Base-by-base conservation (phyloP, 768 basidiomycete genomes). In the Psilocybe cubensis region DNA sequence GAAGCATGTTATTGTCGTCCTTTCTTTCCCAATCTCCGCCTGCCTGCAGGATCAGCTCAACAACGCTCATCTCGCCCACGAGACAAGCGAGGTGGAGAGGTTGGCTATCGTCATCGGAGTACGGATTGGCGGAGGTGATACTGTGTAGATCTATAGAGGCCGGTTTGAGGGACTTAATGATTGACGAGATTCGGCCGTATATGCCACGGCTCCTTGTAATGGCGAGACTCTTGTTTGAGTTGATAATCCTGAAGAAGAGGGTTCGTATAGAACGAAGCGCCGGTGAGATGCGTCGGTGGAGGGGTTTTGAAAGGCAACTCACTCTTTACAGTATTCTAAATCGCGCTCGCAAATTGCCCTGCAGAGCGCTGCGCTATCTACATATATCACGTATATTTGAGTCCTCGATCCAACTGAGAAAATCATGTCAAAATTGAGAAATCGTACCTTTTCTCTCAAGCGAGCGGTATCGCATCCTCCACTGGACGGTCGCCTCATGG, bases 61-160 rank as follows among this genome's bases (percentile, higher is more conserved):
- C 41, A 44, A 43, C 24, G 18, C 23, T 54, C 25, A 44, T 29
- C 18, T 54, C 24, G 9, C 52, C 52, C 25, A 44, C n/a, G 38
- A 54, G 38, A 45, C 23, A 43, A n/a, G 52, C 41, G 23, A 43
- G 44, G 21, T 54, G 52, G 25, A 54, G 52, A n/a, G 52, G 21
- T 14, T 40, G 27, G 2, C 38, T 41, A 8, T 6, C 49, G n/a
- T 7, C 14, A 12, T 12, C 20, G 40, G 5, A 20, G 17, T 4
- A 5, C 5, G 33, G 33, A 17, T 17, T 29, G 6, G 14, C 17
- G 12, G 14, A 27, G 20, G 8, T 24, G 4, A 8, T 1, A 4
- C 21, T 33, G 2, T n/a, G 8, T 3, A 10, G 9, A 12, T 24
- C 49, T 1, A 14, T 8, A 7, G 11, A 33, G 20, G 20, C 11